Evolutionary conservation across 805 yeast genomes (phyloP), one percentile per base, ranked within the genome.

Genomic region (Wickerhamiella sergipiensis): DNA sequence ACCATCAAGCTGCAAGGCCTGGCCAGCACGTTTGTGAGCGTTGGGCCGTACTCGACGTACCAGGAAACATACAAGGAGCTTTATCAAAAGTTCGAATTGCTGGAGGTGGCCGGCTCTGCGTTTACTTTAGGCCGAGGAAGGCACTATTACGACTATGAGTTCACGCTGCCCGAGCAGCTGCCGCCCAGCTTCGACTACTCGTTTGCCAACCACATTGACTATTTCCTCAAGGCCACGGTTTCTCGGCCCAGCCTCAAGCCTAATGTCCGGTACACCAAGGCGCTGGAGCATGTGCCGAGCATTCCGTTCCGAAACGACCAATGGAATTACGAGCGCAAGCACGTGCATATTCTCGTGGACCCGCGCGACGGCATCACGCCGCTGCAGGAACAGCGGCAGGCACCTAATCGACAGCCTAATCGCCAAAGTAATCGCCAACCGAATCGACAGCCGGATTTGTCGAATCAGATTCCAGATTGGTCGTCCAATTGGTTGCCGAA

Each of bases 141-240:
- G n/a, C 31, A 45, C 39, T 19, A 18, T 17, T 45, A 45, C 39
- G 36, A 24, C 23, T 45, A 18, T 29, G 39, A 45, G 47, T 45
- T 45, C 39, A 45, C 47, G 2, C 17, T 45, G 21, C 47, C 47
- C 9, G 47, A 45, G 24, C 47, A 45, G n/a, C 23, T 45, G 36
- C 47, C 47, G 3, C 47, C 47, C 7, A 23, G 36, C 24, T 45
- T 45, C 24, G 23, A 24, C 24, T 19, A 26, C n/a, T 45, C 47
- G 13, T n/a, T 26, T 24, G 18, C 47, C 24, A 45, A 45, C 23
- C 47, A 26, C n/a, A 45, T 45, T 29, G 39, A 45, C 39, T 45
- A 45, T n/a, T 45, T 45, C 24, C 23, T 45, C 2, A 45, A 45
- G 17, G 36, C 23, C 15, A 45, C 47, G 12, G 24, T 45, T 6